Base-by-base conservation (phyloP, 2,329 filamentous ascomycete species). In the Penicillium vulpinum region DNA sequence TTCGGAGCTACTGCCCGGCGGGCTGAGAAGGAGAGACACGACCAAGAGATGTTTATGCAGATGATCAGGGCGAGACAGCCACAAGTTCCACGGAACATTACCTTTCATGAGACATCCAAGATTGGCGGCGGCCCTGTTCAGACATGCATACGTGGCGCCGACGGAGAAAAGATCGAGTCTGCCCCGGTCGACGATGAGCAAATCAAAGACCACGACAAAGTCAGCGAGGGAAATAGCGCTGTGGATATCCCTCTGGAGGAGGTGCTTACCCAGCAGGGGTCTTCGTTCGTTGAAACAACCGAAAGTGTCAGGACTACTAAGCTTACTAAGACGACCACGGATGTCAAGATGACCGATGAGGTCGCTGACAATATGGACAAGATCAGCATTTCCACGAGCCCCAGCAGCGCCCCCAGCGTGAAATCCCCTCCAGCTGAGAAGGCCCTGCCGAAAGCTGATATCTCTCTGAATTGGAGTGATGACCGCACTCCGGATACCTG, bases 1-100 rank as follows among this genome's bases (percentile, higher is more conserved):
- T 78, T 78, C 38, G 64, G 72, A 35, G 54, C 59, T 3, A 58
- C 69, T 21, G 64, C 72, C 7, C 62, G 47, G 5, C 29, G 21
- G 29, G 21, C 44, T 5, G 44, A 68, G 46, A 62, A 65, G 9
- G 54, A 56, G 28, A 31, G 40, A 18, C 40, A 35, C 0, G 33
- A 40, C 8, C 18, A 40, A 11, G 48, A 43, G 3, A 33, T 28
- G 0, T 56, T 52, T 21, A 51, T 56, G 47, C 31, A 18, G 8
- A n/a, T 33, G 13, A 9, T 52, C 33, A 39, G 41, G 26, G 39
- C n/a, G 8, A 44, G 41, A 33, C 16, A 46, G 16, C n/a, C 54
- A 21, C n/a, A 44, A 18, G 15, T 11, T 28, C 21, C 35, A 6
- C 35, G 45, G 2, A 24, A 50, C 9, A 29, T 50, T 16, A 43